Evolutionary conservation across 176 grass and related monocot genomes (phyloP).

Genomic region (Tillandsia leiboldiana): DNA sequence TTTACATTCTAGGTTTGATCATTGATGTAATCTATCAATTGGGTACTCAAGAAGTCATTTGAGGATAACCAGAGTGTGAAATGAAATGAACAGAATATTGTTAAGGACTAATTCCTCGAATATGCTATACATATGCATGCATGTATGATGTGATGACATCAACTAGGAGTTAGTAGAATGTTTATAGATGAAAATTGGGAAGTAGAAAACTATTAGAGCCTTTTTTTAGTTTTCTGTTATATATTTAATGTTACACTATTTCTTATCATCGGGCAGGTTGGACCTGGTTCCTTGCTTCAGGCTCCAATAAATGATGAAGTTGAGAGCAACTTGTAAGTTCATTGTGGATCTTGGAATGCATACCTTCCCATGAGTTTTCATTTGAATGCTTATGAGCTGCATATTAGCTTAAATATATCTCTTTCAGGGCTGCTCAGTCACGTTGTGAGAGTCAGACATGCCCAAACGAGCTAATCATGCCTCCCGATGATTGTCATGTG

Average conservation of each 20-base stretch:
- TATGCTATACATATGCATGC: too few species aligned
- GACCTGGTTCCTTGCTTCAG: slow-evolving; percentile 84
- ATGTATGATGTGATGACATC: too few species aligned
- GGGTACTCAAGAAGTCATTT: too few species aligned
- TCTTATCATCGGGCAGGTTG: slow-evolving; percentile 55
- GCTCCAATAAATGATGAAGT: slow-evolving; percentile 64
- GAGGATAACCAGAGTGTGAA: too few species aligned
- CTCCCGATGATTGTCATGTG: slow-evolving; percentile 95
- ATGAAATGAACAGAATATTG: too few species aligned
- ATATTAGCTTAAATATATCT: slow-evolving; percentile 23
- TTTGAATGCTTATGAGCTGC: slow-evolving; percentile 32
- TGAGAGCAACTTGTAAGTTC: slow-evolving; percentile 81
- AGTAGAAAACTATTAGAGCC: background rate
- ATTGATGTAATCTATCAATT: too few species aligned
- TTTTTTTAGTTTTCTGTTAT: background rate
- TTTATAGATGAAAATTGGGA: background rate
- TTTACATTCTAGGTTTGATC: too few species aligned
- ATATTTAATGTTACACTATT: background rate
- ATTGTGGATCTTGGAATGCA: background rate
- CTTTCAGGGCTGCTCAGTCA: slow-evolving; percentile 54
- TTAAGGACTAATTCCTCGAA: too few species aligned
- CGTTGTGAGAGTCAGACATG: slow-evolving; percentile 85
- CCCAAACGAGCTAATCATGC: slow-evolving; percentile 82
- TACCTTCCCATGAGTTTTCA: slow-evolving; percentile 9
- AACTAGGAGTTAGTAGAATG: too few species aligned